Evolutionary conservation across 2,329 filamentous ascomycete species (phyloP).

Genomic region (Pseudocercospora fijiensis): DNA sequence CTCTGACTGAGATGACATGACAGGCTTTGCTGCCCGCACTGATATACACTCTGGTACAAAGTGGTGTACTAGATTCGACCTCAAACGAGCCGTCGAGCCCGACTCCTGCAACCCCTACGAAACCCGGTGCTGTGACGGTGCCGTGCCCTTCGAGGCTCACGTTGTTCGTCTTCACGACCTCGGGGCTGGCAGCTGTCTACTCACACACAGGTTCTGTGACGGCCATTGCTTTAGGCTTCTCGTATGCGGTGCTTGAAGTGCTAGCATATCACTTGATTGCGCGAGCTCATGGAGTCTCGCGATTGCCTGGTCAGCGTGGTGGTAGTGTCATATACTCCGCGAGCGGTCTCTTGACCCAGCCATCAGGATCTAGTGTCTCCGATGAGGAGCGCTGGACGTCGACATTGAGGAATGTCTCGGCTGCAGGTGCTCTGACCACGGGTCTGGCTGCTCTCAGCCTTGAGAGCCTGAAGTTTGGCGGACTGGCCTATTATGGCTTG

Average conservation of each 20-base stretch:
- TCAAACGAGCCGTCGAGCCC: not conserved
- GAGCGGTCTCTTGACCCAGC: constrained; percentile 37
- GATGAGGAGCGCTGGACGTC: constrained; percentile 20
- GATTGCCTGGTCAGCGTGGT: constrained; percentile 27
- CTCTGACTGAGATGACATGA: constrained; percentile 28
- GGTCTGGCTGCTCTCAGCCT: constrained; percentile 31
- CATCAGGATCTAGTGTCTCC: constrained; percentile 12
- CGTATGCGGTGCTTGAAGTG: constrained; percentile 44
- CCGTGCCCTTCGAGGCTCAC: constrained; percentile 32
- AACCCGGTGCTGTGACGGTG: constrained; percentile 5
- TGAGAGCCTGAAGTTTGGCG: constrained; percentile 32
- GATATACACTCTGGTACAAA: constrained; percentile 25
- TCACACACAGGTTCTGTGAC: constrained; percentile 38
- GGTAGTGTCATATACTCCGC: constrained; percentile 39
- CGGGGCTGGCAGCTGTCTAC: constrained; percentile 41
- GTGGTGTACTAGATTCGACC: constrained; percentile 21
- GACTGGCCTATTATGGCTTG: constrained; percentile 29
- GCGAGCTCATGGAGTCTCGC: constrained; percentile 29
- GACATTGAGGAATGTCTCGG: constrained; percentile 34
- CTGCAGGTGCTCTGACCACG: constrained; percentile 29
- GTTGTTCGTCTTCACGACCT: constrained; percentile 39
- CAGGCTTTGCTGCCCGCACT: constrained; percentile 35
- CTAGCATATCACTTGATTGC: constrained; percentile 45
- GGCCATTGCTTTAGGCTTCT: constrained; percentile 43
- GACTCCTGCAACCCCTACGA: constrained; percentile 22